Percentiles rank a stretch among this genome's conserved stretches.
Conservation (phyloP, 2,329 filamentous ascomycete species). For the Atkinsonella texensis region DNA sequence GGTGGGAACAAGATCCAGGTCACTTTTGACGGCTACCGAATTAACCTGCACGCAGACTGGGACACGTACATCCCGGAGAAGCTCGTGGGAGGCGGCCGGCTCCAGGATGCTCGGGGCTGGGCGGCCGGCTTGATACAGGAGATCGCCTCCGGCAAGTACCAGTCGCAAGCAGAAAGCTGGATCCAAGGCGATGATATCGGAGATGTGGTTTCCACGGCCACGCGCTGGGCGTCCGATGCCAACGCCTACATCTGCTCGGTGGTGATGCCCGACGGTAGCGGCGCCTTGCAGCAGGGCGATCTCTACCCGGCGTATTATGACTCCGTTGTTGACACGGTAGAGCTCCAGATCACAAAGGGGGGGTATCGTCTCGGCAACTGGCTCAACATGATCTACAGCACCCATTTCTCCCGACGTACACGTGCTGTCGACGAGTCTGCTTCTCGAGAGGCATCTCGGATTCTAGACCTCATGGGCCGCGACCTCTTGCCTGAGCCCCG, state of each 20-base stretch:
- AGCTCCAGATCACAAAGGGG: slow-evolving; percentile 32
- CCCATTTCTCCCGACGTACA: slow-evolving; percentile 9
- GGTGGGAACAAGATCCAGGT: slow-evolving; percentile 44
- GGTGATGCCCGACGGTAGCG: slow-evolving; percentile 25
- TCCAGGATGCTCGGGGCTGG: slow-evolving; percentile 26
- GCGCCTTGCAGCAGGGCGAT: slow-evolving; percentile 26
- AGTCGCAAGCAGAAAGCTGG: slow-evolving; percentile 23
- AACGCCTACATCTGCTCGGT: slow-evolving; percentile 31
- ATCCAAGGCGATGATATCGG: slow-evolving; percentile 20
- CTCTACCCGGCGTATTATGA: slow-evolving; percentile 28
- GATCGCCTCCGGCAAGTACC: slow-evolving; percentile 26
- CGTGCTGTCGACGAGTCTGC: slow-evolving; percentile 6
- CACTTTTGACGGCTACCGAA: slow-evolving; percentile 34
- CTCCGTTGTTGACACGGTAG: slow-evolving; percentile 25
- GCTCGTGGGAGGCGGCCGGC: slow-evolving; percentile 23
- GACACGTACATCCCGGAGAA: slow-evolving; percentile 45
- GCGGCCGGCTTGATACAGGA: slow-evolving; percentile 20
- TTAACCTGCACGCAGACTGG: slow-evolving; percentile 51
- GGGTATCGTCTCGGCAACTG: slow-evolving; percentile 25
- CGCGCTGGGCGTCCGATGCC: slow-evolving; percentile 28
- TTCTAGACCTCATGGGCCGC: slow-evolving; percentile 13
- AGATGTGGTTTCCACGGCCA: slow-evolving; percentile 19
- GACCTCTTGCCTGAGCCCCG: slow-evolving; percentile 14
- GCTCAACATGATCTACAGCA: slow-evolving; percentile 16
- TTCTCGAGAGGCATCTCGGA: background rate